Conservation (phyloP, 192 early-diverging fungal genomes). For the Gryganskiella cystojenkinii region DNA sequence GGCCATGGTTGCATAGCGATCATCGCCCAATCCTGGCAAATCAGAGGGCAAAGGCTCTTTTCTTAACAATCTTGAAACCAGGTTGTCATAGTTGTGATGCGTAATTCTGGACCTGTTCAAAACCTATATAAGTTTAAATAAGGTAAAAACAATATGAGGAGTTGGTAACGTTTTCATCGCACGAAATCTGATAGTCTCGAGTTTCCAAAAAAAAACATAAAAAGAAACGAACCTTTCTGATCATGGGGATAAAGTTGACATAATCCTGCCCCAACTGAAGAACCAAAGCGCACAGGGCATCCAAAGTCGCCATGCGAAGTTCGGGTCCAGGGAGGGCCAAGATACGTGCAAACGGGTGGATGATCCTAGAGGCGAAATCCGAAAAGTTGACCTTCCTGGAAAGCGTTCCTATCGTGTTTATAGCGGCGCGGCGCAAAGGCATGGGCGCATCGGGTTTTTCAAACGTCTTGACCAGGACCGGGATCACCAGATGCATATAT, state of each 20-base stretch:
- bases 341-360: slow-evolving; percentile 83
- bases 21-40: slow-evolving; percentile 62
- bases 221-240: slow-evolving; percentile 77
- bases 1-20: slow-evolving; percentile 55
- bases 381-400: slow-evolving; percentile 80
- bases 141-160: too few species aligned
- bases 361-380: slow-evolving; percentile 88
- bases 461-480: slow-evolving; percentile 81
- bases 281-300: slow-evolving; percentile 82
- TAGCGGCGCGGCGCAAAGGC: slow-evolving; percentile 69
- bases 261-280: slow-evolving; percentile 89
- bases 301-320: slow-evolving; percentile 74
- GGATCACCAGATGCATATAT: slow-evolving; percentile 91
- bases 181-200: too few species aligned
- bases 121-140: slow-evolving; percentile 39
- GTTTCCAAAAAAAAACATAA: too few species aligned
- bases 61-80: slow-evolving; percentile 79
- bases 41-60: slow-evolving; percentile 81
- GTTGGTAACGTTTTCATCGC: too few species aligned
- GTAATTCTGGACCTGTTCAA: slow-evolving; percentile 71
- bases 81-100: slow-evolving; percentile 79
- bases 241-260: slow-evolving; percentile 87
- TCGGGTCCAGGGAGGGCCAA: slow-evolving; percentile 64
- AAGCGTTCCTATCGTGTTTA: slow-evolving; percentile 78
- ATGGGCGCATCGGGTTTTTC: slow-evolving; percentile 74